These are phyloP conservation scores for Arachnopeziza araneosa DNA, from an alignment of 2,329 filamentous ascomycete genomes.

Conservation along the genomic window DNA sequence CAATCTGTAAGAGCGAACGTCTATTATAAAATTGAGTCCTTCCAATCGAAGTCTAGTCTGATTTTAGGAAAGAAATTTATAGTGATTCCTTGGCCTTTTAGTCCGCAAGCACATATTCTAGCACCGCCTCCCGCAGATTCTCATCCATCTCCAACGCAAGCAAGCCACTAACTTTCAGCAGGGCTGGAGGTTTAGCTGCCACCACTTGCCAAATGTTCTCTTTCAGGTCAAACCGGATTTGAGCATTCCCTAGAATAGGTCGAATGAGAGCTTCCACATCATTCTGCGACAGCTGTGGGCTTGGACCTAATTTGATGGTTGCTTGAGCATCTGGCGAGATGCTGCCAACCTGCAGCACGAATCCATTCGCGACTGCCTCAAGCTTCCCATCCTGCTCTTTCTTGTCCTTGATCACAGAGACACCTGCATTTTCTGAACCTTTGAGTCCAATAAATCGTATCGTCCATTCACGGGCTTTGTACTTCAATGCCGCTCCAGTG, in stretches of 20 bases:
- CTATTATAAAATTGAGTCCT: no score
- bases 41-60: no score
- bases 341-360: slow-evolving; percentile 3
- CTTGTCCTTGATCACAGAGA: background rate
- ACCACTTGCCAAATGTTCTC: slow-evolving; percentile 21
- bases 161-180: slow-evolving; percentile 23
- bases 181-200: slow-evolving; percentile 9
- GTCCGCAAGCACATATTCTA: slow-evolving; percentile 12
- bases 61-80: background rate
- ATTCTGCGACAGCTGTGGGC: slow-evolving; percentile 9
- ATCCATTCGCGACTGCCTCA: background rate
- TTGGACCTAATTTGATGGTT: slow-evolving; percentile 7
- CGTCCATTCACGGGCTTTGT: slow-evolving; percentile 2
- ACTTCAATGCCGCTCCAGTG: background rate
- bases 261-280: slow-evolving; percentile 4
- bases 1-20: no score
- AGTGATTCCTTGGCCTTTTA: background rate
- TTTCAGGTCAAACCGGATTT: slow-evolving; percentile 13
- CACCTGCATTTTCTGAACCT: background rate
- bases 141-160: slow-evolving; percentile 8
- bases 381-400: slow-evolving; percentile 3
- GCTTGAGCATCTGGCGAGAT: slow-evolving; percentile 2
- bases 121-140: slow-evolving; percentile 6
- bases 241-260: slow-evolving; percentile 8
- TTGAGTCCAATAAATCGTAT: slow-evolving; percentile 4